These are phyloP conservation scores for Dacryopinax primogenitus DNA, from an alignment of 768 basidiomycete species.

Conservation along the genomic window DNA sequence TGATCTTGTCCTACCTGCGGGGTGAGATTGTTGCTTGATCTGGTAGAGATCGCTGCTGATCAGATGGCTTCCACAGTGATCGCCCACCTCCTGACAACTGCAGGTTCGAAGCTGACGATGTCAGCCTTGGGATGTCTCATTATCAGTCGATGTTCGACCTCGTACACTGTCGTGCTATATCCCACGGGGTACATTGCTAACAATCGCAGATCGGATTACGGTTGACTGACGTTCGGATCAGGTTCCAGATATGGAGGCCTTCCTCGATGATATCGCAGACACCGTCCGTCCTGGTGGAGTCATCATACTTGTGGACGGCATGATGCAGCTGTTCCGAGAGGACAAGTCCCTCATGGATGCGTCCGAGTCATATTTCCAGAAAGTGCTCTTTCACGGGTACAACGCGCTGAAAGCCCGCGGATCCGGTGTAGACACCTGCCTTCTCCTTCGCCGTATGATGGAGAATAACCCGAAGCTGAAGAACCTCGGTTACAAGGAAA, in stretches of 20 bases:
- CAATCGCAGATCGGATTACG: background rate
- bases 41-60: background rate
- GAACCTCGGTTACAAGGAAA: background rate
- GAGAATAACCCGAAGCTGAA: background rate
- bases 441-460: background rate
- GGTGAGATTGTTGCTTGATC: background rate
- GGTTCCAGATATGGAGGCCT: constrained; percentile 6
- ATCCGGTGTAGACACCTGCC: background rate
- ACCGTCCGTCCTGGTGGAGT: constrained; percentile 14
- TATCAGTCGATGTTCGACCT: constrained; percentile 14
- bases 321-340: constrained; percentile 1
- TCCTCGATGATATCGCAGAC: constrained; percentile 14
- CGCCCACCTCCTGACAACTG: background rate
- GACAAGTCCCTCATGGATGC: constrained; percentile 5
- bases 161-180: constrained; percentile 15
- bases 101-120: background rate
- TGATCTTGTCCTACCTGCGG: constrained; percentile 12
- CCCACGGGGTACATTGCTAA: constrained; percentile 10
- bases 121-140: constrained; percentile 8
- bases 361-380: constrained; percentile 1
- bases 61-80: background rate
- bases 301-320: constrained; percentile 12
- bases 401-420: background rate
- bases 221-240: background rate
- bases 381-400: background rate